Conservation (phyloP, 1,284 basidiomycete species). For the Meira nashicola region DNA sequence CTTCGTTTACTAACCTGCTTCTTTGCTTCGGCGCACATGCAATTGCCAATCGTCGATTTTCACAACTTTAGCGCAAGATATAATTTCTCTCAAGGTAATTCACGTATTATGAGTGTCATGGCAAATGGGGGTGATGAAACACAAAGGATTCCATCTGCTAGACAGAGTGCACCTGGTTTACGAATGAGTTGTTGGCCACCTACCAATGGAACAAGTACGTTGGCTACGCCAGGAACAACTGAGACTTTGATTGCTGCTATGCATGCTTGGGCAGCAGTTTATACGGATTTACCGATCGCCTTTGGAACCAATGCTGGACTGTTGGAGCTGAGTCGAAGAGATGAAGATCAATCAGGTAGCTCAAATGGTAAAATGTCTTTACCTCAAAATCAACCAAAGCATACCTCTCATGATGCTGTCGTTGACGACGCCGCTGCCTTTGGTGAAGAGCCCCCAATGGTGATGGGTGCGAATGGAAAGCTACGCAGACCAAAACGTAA, state of each 20-base stretch:
- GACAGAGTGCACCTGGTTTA: conserved; percentile 9
- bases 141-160: conserved; percentile 18
- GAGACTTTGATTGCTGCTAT: conserved; percentile 41
- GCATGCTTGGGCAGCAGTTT: conserved; percentile 44
- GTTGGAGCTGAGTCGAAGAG: conserved; percentile 14
- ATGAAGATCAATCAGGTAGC: conserved; percentile 3
- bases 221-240: conserved; percentile 34
- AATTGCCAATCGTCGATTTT: conserved; percentile 43
- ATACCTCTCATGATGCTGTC: conserved; percentile 10
- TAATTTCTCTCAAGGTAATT: conserved; percentile 42
- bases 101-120: conserved; percentile 43
- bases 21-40: conserved; percentile 43
- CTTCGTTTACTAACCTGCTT: conserved; percentile 42
- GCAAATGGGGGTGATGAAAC: conserved; percentile 34
- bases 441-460: background rate
- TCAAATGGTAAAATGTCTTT: background rate
- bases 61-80: conserved; percentile 38
- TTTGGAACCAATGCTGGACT: conserved; percentile 28
- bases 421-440: conserved; percentile 17
- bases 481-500: conserved; percentile 38
- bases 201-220: conserved; percentile 28
- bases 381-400: background rate
- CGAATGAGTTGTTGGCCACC: conserved; percentile 17
- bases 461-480: conserved; percentile 13
- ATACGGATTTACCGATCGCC: conserved; percentile 41